phyloP scores from a whole-genome alignment of 257 asterid species.

The Ophiorrhiza pumila region DNA sequence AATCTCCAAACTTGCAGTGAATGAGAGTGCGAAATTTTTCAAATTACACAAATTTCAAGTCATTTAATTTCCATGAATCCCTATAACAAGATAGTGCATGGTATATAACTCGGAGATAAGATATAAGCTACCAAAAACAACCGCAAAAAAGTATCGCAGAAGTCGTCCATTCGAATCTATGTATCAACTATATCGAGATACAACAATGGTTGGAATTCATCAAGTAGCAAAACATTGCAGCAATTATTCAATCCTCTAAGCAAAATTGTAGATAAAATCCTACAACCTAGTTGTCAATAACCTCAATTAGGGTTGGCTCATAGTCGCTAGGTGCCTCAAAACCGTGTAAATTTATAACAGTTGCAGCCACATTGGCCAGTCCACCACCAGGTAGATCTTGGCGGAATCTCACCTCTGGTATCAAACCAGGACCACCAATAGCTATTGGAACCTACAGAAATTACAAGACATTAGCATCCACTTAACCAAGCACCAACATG shows the following conservation, averaged over 20 bases:
- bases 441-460: conserved; percentile 78
- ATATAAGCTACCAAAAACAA: background rate
- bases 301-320: conserved; percentile 88
- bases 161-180: background rate
- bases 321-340: conserved; percentile 81
- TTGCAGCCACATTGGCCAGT: conserved; percentile 93
- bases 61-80: background rate
- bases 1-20: too few species aligned
- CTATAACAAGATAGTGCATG: background rate
- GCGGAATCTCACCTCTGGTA: conserved; percentile 75
- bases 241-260: conserved; percentile 1
- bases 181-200: background rate
- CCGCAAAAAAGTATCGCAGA: background rate
- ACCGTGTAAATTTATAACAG: conserved; percentile 88
- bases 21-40: too few species aligned
- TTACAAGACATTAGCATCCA: background rate
- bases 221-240: background rate
- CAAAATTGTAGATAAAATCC: conserved; percentile 1
- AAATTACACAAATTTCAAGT: conserved; percentile 3
- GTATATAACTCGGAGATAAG: background rate
- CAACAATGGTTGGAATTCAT: background rate
- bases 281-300: conserved; percentile 49
- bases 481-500: background rate
- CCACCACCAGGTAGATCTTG: conserved; percentile 73
- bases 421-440: conserved; percentile 91